Evolutionary conservation across 495 filamentous ascomycete genomes (phyloP), one percentile per base, ranked within the genome.

Genomic region (Daldinia concentrica): DNA sequence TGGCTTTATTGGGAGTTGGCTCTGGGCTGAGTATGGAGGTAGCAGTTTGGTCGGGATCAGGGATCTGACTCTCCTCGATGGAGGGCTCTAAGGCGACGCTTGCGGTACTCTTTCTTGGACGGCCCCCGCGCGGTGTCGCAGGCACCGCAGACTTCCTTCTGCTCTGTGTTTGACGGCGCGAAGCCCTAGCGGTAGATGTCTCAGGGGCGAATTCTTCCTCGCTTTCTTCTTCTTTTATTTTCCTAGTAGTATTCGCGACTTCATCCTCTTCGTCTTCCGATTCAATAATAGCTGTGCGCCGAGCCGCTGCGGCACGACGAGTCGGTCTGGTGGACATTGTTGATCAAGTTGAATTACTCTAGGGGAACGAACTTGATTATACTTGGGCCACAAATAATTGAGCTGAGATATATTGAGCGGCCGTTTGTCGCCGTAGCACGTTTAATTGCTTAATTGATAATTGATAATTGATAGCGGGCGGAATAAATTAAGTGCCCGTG

Each of bases 181-280:
- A 68, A 45, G 71, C 59, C 15, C 79, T 71, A n/a, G 66, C 79
- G 43, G 79, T 79, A 1, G 77, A 70, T 1, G 92, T 89, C 15
- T 90, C 92, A 7, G 92, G 93, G 15, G 91, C 92, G 69, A 92
- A 95, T 24, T 95, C 92, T 43, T 94, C 90, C 63, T 87, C 89
- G 52, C 88, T 89, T n/a, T 91, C 88, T 27, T 90, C 86, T 4
- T 89, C 82, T 17, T 89, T 83, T 26, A 86, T 81, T 59, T 84
- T 84, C 59, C 80, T 83, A 17, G 86, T 82, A 71, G 87, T 87
- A 68, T 88, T 83, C 41, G 84, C 79, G 62, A 86, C 81, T 51
- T 90, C 86, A 11, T 91, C 91, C 32, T 94, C 92, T 9, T 87
- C 86, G 55, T 87, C 88, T 3, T 91, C 90, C 22, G 92, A 92